Base-by-base conservation (phyloP, 2,329 filamentous ascomycete genomes). In the Xylariaceae sp. region DNA sequence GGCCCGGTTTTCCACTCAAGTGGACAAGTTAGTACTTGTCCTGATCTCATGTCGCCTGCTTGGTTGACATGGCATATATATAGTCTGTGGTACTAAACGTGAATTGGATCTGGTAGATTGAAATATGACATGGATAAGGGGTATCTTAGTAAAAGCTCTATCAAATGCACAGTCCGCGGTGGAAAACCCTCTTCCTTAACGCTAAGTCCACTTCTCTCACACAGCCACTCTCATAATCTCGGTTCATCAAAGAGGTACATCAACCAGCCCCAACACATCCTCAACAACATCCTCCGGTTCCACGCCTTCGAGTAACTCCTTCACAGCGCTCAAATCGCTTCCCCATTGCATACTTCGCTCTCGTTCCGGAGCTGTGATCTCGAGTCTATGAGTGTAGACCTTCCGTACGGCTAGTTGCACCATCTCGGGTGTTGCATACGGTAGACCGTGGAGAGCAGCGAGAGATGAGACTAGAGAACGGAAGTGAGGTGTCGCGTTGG, bases 281-380 rank as follows among this genome's bases (percentile, higher is more conserved):
- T 87, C 83, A 38, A 88, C 76, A 3, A 88, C 78, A 40, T 83
- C 80, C 58, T 86, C 83, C 0, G 82, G 76, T 1, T 78, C 78
- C 10, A 86, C 66, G 6, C 74, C 81, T 31, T 87, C 82, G 2
- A 97, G 71, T 45, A 91, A 60, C 14, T 79, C 76, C 57, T 81
- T 77, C 1, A 97, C 82, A 4, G 88, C 88, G 31, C 80, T 77
- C 0, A 87, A 60, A 48, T 88, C 84, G 68, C 93, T 97, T 0
- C 94, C 94, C 84, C 95, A 99, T 68, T 96, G 90, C 75, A 96
- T 80, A 67, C 91, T 97, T 44, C 91, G 80, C 73, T 97, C 94
- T 51, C 84, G 82, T 55, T 83, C 80, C 1, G 89, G 80, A 13
- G 53, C 33, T 13, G 87, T 83, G 50, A 97, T 80, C 13, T 81